Evolutionary conservation across 148 eudicot genomes (phyloP), one percentile per base, ranked within the genome.

Genomic region (Arctostaphylos glauca): DNA sequence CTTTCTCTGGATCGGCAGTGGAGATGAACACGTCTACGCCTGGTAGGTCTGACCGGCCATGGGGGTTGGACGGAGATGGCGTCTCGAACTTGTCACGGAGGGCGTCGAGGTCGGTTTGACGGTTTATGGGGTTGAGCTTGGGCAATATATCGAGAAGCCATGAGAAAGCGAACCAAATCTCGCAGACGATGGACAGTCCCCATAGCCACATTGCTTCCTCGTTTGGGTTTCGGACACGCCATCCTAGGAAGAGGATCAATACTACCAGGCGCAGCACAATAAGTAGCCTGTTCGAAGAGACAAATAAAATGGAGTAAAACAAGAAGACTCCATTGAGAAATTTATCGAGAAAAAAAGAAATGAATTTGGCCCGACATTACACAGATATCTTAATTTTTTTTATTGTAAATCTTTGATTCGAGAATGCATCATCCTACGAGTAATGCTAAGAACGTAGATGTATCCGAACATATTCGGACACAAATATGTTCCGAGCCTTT

Each of bases 101-200:
- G 9, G 96, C 98, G 0, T 83, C 62, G 13, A 95, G 84, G 78
- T 95, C 98, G 2, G 92, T 92, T 18, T 93, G 88, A 70, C 98
- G 87, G 80, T 95, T 92, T 44, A 94, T 95, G 16, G 98, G 98
- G 81, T 94, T 95, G 74, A 95, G 82, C 86, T 95, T 95, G 2
- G 98, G 98, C n/a, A 95, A 87, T 9, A 92, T 90, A 80, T 95
- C 98, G 38, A 95, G 91, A 23, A 95, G 80, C 98, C 98, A 95
- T 18, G 98, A 95, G 83, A 95, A 89, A 8, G 98, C 93, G 62
- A 95, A 95, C 98, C 98, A 95, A 14, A 90, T 74, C 81, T 95
- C 98, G 46, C 98, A 95, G 1, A 88, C 88, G 13, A 91, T 85
- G 2, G 98, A 95, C 75, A 92, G 13, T 3, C 86, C 96, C 98